Conservation (phyloP, 2,329 filamentous ascomycete genomes). For the Aspergillus sp. region DNA sequence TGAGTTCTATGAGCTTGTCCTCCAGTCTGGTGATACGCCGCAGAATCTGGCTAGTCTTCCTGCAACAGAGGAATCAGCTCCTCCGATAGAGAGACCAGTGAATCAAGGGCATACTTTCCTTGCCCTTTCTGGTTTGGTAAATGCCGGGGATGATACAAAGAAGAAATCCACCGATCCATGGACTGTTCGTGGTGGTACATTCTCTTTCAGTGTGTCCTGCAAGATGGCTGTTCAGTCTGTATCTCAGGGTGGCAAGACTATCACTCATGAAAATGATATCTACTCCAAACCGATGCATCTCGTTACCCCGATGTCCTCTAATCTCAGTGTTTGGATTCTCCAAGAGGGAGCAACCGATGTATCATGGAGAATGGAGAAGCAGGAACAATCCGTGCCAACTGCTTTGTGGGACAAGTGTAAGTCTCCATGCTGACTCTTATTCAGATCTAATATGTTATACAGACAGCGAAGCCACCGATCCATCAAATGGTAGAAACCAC, state of each 20-base stretch:
- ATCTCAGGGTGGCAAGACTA: background rate
- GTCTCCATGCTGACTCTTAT: background rate
- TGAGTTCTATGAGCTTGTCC: background rate
- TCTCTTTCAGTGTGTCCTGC: constrained; percentile 2
- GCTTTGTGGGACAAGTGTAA: background rate
- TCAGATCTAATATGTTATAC: background rate
- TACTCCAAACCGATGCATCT: constrained; percentile 6
- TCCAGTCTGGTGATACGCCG: background rate
- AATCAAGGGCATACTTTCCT: background rate
- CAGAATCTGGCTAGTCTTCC: background rate
- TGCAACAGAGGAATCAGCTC: too few species aligned
- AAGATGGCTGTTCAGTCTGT: constrained; percentile 2
- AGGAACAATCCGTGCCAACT: background rate
- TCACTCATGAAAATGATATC: background rate
- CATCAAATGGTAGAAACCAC: background rate
- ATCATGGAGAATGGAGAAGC: background rate
- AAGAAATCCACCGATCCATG: background rate
- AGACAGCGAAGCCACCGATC: background rate
- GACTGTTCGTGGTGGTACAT: background rate
- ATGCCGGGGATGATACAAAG: too few species aligned
- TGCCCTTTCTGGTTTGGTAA: background rate
- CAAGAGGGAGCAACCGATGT: background rate
- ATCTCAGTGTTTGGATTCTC: background rate
- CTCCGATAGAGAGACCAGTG: background rate
- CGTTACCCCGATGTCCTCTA: background rate